Conservation (phyloP, 495 filamentous ascomycete species). For the Penicillium antarcticum region DNA sequence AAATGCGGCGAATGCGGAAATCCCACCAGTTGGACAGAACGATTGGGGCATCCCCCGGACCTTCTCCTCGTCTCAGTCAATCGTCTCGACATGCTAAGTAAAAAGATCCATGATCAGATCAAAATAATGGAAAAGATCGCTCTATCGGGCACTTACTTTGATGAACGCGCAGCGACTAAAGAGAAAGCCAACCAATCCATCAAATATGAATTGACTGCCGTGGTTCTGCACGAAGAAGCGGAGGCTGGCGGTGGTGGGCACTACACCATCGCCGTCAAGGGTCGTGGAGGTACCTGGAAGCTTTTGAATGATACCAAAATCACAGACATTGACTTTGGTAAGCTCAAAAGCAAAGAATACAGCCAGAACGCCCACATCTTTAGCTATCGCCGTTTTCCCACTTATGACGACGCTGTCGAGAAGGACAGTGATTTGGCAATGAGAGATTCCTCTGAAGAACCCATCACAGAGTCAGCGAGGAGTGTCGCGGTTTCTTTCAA, state of each 20-base stretch:
- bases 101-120: slow-evolving; percentile 1
- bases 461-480: neutral
- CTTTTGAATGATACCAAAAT: slow-evolving; percentile 19
- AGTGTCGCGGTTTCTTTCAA: too few relatives aligned
- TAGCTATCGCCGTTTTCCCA: slow-evolving; percentile 19
- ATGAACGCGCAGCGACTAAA: neutral
- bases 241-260: slow-evolving; percentile 17
- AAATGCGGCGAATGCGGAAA: neutral
- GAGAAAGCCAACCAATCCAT: neutral
- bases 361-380: slow-evolving; percentile 13
- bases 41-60: slow-evolving; percentile 6
- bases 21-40: neutral
- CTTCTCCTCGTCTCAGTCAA: slow-evolving; percentile 13
- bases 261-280: slow-evolving; percentile 26
- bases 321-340: neutral
- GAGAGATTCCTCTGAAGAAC: slow-evolving; percentile 2
- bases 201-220: slow-evolving; percentile 26
- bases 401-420: neutral
- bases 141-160: neutral
- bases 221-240: slow-evolving; percentile 25
- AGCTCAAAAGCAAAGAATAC: neutral
- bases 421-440: neutral
- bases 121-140: neutral
- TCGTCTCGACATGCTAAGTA: neutral
- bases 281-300: slow-evolving; percentile 21